Base-by-base conservation (phyloP, 169 alveolate genomes). In the Plasmodium sp. region DNA sequence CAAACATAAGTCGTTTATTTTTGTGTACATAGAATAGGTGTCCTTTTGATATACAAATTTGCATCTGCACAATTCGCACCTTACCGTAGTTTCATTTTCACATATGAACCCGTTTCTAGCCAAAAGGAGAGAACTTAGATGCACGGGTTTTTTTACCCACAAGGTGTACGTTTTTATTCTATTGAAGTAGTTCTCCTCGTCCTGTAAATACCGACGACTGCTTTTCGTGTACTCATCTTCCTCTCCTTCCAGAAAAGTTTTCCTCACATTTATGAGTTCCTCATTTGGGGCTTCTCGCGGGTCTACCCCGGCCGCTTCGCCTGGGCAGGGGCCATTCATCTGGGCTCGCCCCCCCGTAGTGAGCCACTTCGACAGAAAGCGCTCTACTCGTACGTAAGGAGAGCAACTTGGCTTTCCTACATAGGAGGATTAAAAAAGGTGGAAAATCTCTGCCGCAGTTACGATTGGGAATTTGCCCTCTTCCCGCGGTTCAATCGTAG, bases 71-170 rank as follows among this genome's bases (percentile, higher is more conserved):
- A 81, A 81, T 90, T 90, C 94, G 41, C 94, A 90, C 33, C 45
- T 67, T 67, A 90, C 73, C 10, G 58, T 34, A 62, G 14, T 31
- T 43, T 90, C 92, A 90, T 51, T 72, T 90, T 90, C 77, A 80
- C 94, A 90, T 62, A 90, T 54, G 54, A 51, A 90, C 27, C 94
- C 94, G 51, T 81, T 90, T 36, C 94, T 90, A 62, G 94, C 94
- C 72, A 90, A 90, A 27, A 90, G 74, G 16, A 90, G 36, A 2
- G 94, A 62, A 62, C 84, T 81, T 41, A 90, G 72, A 74, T 90
- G 94, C 62, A 56, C 56, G 14, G 94, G 94, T 45, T 90, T 90
- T 33, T 45, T 80, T 80, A 81, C 33, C 94, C 94, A 90, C 31
- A 14, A 4, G 18, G 31, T 90, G 83, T 43, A 90, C 18, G 94